These are phyloP conservation scores for Boletus rubropictus DNA, from an alignment of 768 basidiomycete genomes.

Conservation along the genomic window DNA sequence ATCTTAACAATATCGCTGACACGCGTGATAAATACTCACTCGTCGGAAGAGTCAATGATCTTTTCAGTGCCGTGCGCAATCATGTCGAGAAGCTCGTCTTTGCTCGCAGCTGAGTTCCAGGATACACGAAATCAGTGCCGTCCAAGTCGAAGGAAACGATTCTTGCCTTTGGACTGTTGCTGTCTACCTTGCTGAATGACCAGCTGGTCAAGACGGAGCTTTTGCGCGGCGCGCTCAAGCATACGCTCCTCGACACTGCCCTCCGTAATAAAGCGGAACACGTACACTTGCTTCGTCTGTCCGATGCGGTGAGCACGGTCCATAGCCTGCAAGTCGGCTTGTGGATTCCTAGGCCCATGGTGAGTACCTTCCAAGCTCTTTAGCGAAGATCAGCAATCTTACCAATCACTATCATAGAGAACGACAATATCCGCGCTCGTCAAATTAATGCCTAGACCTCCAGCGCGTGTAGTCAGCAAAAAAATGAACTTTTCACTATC, in stretches of 20 bases:
- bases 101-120: slow-evolving; percentile 64
- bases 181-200: slow-evolving; percentile 95
- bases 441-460: slow-evolving; percentile 94
- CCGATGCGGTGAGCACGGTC: slow-evolving; percentile 96
- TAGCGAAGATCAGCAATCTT: slow-evolving; percentile 13
- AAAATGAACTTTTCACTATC: slow-evolving; percentile 95
- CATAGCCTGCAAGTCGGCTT: slow-evolving; percentile 98
- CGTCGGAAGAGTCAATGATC: slow-evolving; percentile 77
- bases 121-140: background rate
- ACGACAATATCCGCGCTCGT: slow-evolving; percentile 94
- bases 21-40: slow-evolving; percentile 40
- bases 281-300: slow-evolving; percentile 84
- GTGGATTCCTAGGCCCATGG: slow-evolving; percentile 71
- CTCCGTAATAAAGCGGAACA: slow-evolving; percentile 80
- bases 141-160: background rate
- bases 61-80: slow-evolving; percentile 96
- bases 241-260: slow-evolving; percentile 92
- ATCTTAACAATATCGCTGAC: background rate
- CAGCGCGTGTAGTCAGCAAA: slow-evolving; percentile 91
- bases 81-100: slow-evolving; percentile 97
- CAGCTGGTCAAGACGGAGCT: slow-evolving; percentile 88
- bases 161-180: slow-evolving; percentile 68
- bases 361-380: background rate
- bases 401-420: slow-evolving; percentile 96
- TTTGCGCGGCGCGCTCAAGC: slow-evolving; percentile 87